phyloP scores from a whole-genome alignment of 108 stramenopile genomes.

The Skeletonema grethae region DNA sequence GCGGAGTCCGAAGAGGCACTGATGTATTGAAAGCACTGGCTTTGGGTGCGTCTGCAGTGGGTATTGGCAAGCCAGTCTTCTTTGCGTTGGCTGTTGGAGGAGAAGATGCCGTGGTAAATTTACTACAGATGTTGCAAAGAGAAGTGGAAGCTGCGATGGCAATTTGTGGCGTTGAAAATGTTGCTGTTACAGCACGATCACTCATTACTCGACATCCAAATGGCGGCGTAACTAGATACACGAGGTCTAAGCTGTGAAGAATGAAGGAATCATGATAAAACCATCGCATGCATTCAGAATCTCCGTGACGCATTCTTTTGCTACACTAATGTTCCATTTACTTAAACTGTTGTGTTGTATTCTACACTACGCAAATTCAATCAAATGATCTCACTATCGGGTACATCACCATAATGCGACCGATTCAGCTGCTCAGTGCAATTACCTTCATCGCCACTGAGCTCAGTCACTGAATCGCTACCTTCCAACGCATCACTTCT shows the following conservation, averaged over 20 bases:
- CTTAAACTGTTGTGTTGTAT: not conserved
- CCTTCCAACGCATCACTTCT: not conserved
- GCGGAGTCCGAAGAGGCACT: constrained; percentile 89
- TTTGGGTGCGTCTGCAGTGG: constrained; percentile 91
- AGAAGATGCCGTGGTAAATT: constrained; percentile 57
- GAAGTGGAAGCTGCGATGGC: constrained; percentile 86
- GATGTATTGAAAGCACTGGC: constrained; percentile 88
- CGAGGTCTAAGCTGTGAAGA: constrained; percentile 34
- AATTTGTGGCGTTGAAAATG: constrained; percentile 57
- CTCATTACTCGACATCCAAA: constrained; percentile 42
- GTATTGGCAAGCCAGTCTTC: constrained; percentile 91
- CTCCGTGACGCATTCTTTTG: not conserved
- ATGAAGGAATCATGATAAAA: not conserved
- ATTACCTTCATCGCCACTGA: constrained; percentile 7
- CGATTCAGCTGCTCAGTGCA: constrained; percentile 7
- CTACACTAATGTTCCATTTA: not conserved
- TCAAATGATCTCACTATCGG: constrained; percentile 4
- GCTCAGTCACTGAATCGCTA: constrained; percentile 2
- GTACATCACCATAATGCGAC: not conserved
- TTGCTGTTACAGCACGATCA: constrained; percentile 37
- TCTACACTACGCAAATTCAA: not conserved
- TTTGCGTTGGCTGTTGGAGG: constrained; percentile 89
- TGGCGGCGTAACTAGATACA: constrained; percentile 23
- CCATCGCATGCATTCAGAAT: not conserved
- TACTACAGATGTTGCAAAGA: constrained; percentile 64